These are phyloP conservation scores for Jackrogersella minutella DNA, from an alignment of 495 filamentous ascomycete species.

Conservation along the genomic window DNA sequence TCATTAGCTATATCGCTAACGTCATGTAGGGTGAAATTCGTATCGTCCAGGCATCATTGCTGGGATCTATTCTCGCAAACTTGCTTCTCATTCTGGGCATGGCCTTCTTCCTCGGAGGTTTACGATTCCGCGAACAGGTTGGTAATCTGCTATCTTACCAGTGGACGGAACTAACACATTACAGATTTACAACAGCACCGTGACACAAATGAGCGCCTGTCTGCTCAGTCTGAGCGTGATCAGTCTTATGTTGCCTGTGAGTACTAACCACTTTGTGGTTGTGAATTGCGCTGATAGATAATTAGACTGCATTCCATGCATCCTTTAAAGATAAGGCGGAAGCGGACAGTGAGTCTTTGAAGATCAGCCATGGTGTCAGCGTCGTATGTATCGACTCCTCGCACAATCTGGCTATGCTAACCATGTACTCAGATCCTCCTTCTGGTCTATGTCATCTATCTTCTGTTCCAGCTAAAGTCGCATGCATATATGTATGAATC, in stretches of 20 bases:
- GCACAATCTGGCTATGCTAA: neutral
- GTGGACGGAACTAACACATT: conserved; percentile 32
- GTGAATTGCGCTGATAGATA: conserved; percentile 3
- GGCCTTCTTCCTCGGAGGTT: conserved; percentile 85
- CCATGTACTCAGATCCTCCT: conserved; percentile 67
- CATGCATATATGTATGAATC: conserved; percentile 92
- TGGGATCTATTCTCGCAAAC: conserved; percentile 90
- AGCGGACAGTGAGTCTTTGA: conserved; percentile 74
- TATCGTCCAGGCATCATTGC: conserved; percentile 86
- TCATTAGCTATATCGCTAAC: conserved; percentile 43
- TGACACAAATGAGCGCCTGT: conserved; percentile 95
- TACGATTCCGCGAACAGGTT: conserved; percentile 87
- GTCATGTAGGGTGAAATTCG: conserved; percentile 74
- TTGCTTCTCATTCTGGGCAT: conserved; percentile 88
- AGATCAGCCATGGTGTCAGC: conserved; percentile 89
- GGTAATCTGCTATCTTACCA: conserved; percentile 8
- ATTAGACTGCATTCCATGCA: conserved; percentile 63
- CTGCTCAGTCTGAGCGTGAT: conserved; percentile 88
- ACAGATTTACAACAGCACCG: conserved; percentile 90
- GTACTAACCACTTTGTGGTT: conserved; percentile 1
- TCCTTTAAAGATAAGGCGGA: conserved; percentile 41
- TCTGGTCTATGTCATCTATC: conserved; percentile 83
- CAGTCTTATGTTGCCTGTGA: conserved; percentile 65
- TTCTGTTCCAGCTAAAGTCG: conserved; percentile 90
- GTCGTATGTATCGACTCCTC: conserved; percentile 62